A percentile compares a stretch with the other conserved stretches of the same genome.
Conservation (phyloP, 768 basidiomycete species). For the Postia placenta region DNA sequence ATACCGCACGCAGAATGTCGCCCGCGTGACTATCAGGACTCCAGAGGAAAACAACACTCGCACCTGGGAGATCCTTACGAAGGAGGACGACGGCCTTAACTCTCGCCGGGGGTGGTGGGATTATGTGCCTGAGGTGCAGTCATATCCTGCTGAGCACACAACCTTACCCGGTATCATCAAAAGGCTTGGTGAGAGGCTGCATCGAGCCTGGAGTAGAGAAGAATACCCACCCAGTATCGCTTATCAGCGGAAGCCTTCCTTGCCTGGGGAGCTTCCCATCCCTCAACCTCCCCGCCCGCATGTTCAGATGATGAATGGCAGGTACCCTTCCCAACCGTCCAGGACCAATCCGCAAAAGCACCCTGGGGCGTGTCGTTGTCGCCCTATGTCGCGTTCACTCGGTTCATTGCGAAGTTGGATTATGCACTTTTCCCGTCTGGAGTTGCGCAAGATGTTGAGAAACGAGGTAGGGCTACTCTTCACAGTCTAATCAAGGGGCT, state of each 20-base stretch:
- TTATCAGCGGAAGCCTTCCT: conserved; percentile 17
- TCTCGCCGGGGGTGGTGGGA: conserved; percentile 49
- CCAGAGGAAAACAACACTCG: conserved; percentile 23
- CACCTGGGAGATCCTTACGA: not conserved
- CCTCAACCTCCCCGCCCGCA: conserved; percentile 14
- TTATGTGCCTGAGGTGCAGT: conserved; percentile 32
- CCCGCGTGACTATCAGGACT: conserved; percentile 48
- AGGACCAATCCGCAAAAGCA: not conserved
- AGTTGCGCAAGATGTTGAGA: conserved; percentile 46
- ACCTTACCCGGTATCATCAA: not conserved
- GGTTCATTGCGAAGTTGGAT: conserved; percentile 39
- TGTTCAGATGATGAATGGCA: conserved; percentile 4
- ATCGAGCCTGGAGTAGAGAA: conserved; percentile 8
- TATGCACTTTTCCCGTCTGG: conserved; percentile 46
- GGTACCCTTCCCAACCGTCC: conserved; percentile 4
- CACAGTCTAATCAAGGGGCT: not conserved
- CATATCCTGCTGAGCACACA: not conserved
- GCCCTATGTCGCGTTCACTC: conserved; percentile 16
- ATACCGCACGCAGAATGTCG: conserved; percentile 41
- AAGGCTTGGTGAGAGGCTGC: conserved; percentile 3
- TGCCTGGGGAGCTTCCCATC: conserved; percentile 14
- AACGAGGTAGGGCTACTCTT: conserved; percentile 45
- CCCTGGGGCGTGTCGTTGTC: no score
- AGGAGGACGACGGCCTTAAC: conserved; percentile 4
- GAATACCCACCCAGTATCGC: conserved; percentile 10